Percentiles rank a stretch among this genome's conserved stretches.
Conservation (phyloP, 2,329 filamentous ascomycete species). For the Trichoderma sp. region DNA sequence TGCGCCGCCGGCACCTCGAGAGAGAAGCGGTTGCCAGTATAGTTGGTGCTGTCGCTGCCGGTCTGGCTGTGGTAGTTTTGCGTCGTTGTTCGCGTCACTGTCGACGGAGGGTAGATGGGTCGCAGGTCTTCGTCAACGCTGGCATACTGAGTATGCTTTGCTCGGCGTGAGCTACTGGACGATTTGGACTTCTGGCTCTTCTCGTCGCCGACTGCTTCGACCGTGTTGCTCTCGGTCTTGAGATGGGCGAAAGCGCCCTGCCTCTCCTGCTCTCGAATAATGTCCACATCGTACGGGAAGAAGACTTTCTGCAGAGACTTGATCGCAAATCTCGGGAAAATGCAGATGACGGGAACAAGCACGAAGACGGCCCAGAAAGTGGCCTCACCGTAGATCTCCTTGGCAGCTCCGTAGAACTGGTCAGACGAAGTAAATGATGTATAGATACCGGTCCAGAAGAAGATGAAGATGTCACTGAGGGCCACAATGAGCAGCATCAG, state of each 20-base stretch:
- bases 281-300: conserved; percentile 88
- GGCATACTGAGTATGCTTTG: conserved; percentile 56
- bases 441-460: conserved; percentile 94
- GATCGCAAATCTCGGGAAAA: conserved; percentile 81
- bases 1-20: conserved; percentile 32
- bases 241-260: conserved; percentile 79
- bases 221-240: conserved; percentile 32
- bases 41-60: conserved; percentile 91
- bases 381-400: conserved; percentile 74
- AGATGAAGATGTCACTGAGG: conserved; percentile 83
- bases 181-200: conserved; percentile 47
- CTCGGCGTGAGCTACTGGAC: conserved; percentile 57
- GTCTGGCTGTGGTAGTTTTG: conserved; percentile 83
- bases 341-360: conserved; percentile 73
- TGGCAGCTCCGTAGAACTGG: conserved; percentile 70
- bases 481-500: conserved; percentile 78
- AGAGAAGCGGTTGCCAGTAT: conserved; percentile 65
- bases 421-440: conserved; percentile 48
- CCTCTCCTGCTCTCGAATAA: conserved; percentile 87
- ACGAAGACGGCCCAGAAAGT: conserved; percentile 85
- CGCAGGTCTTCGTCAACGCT: conserved; percentile 82
- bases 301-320: conserved; percentile 93
- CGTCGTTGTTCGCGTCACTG: conserved; percentile 69
- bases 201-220: conserved; percentile 38
- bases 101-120: conserved; percentile 90